Base-by-base conservation (phyloP, 345 rosid genomes). In the Mallotus nudiflorus region DNA sequence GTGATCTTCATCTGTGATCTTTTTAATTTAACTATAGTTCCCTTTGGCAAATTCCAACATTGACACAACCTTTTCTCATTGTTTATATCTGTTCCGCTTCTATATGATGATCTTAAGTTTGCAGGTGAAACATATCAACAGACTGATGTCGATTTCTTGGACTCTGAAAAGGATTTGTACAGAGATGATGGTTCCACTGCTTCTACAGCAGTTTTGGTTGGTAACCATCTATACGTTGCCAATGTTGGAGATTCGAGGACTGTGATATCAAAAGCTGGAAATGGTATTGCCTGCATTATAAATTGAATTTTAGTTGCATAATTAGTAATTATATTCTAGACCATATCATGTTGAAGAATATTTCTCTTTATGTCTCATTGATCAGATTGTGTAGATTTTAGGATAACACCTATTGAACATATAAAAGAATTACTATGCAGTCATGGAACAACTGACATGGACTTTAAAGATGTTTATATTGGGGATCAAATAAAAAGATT, bases 131-230 rank as follows among this genome's bases (percentile, higher is more conserved):
- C 95, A 66, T 96, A 91, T 79, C 84, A 86, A 74, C 91, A 88
- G 79, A 96, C 96, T 44, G 99, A 96, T 75, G 84, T 40, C 33
- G 97, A 86, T 69, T 96, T 96, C 73, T 85, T 96, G 66, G 88
- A 88, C 40, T 91, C 91, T 16, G 97, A 89, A 81, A 89, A 82
- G 70, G 97, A 91, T 73, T 75, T 83, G 22, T 92, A 79, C 65
- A 73, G 98, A 65, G 99, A 96, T 69, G 99, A 96, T 82, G 99
- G 99, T 73, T 96, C 99, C 46, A 96, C 99, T 67, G 99, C 99
- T 81, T 96, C 99, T 27, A 84, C 98, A 63, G 99, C 97, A 50
- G 89, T 96, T 31, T 77, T 96, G 78, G 89, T 96, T 37, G 97
- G 94, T 71, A 84, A 82, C 75, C 99, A 91, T 85, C 83, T 92